Evolutionary conservation across 2,329 filamentous ascomycete species (phyloP).

Genomic region (Penicillium sp.): DNA sequence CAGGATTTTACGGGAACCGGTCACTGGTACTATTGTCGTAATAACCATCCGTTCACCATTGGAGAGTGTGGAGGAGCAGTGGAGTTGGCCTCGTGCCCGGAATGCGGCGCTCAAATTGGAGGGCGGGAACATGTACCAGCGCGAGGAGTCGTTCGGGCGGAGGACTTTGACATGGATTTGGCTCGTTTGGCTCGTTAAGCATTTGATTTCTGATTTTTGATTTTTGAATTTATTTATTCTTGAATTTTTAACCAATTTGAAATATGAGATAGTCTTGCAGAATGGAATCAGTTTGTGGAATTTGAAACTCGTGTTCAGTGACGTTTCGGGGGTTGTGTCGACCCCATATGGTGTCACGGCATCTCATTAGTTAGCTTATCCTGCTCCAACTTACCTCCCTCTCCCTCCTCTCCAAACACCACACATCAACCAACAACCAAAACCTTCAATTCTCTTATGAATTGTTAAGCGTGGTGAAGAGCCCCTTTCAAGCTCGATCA

Average conservation of each 20-base stretch:
- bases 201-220: too few relatives aligned
- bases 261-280: background rate
- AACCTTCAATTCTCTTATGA: constrained; percentile 2
- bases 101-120: constrained; percentile 60
- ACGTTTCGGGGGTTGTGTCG: constrained; percentile 19
- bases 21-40: constrained; percentile 44
- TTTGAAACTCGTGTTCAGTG: constrained; percentile 7
- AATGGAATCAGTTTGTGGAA: background rate
- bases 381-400: constrained; percentile 16
- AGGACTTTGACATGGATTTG: background rate
- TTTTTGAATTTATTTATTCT: background rate
- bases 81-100: constrained; percentile 60
- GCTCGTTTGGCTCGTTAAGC: too few relatives aligned
- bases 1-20: constrained; percentile 53
- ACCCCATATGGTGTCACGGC: constrained; percentile 14
- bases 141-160: background rate
- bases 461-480: constrained; percentile 12
- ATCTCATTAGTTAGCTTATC: constrained; percentile 17
- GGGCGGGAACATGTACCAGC: constrained; percentile 36
- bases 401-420: constrained; percentile 2
- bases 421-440: constrained; percentile 3
- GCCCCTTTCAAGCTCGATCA: constrained; percentile 7
- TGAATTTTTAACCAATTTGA: background rate
- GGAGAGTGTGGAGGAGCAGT: constrained; percentile 68
- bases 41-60: constrained; percentile 55